Base-by-base conservation (phyloP, 2,329 filamentous ascomycete species). In the Spiromastix sp. region DNA sequence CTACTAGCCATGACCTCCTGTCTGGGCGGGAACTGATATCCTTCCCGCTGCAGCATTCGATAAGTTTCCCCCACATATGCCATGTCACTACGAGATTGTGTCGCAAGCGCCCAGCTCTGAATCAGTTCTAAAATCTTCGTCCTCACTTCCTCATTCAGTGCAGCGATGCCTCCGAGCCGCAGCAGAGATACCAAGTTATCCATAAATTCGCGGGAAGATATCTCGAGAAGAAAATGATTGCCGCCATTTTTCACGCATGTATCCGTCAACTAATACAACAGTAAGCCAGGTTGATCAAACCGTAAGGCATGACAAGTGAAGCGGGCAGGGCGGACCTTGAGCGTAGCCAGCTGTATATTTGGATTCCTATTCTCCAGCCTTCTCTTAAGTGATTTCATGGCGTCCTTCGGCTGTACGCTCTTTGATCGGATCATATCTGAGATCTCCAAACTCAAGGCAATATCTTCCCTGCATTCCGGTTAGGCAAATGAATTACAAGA, bases 231-330 rank as follows among this genome's bases (percentile, higher is more conserved):
- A 60, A 98, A 98, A 62, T 98, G 91, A 25, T 81, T 75, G 48
- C 91, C 91, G 40, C 91, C 91, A 68, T 98, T 98, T 67, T 98
- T 98, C 42, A 96, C 86, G 57, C 91, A 98, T 1, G 91, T 96
- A 65, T 98, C 91, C 46, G 87, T 94, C 51, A 98, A 80, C 85
- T 80, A 48, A 10, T 22, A 18, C 8, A 20, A 27, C 4, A 41
- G 22, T 33, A 33, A 30, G 42, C 44, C 35, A 19, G 21, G 17
- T 28, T 33, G 39, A 21, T 21, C 5, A n/a, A 20, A 25, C 15
- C 29, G 9, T n/a, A 19, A 12, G 13, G 13, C 31, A 28, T 20
- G 5, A 20, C 5, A 29, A 13, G 19, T 12, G 17, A 10, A 49
- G 34, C n/a, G 19, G 12, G 28, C 32, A n/a, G 20, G 29, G 20